A percentile compares a stretch with the other conserved stretches of the same genome.
Evolutionary conservation across 331 rosid species (phyloP).

Genomic region (Cydonia oblonga): DNA sequence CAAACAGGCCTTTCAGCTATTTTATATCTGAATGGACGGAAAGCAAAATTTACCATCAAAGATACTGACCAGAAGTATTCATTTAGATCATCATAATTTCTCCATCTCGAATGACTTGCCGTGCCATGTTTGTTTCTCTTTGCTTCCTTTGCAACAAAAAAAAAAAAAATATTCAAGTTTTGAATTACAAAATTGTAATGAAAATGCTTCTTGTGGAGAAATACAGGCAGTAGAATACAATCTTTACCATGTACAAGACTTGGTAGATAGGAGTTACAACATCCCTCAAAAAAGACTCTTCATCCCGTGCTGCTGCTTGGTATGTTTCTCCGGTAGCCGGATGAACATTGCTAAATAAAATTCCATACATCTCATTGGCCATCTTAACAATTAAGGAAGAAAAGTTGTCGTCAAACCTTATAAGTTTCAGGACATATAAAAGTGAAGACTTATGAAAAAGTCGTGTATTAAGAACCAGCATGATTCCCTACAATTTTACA

Average conservation of each 20-base stretch:
- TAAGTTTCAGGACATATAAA: neutral
- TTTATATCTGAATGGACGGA: neutral
- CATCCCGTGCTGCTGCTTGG: constrained; percentile 36
- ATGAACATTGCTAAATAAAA: constrained; percentile 40
- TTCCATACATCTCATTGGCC: constrained; percentile 48
- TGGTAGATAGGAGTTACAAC: constrained; percentile 61
- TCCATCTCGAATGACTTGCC: constrained; percentile 89
- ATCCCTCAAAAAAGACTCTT: constrained; percentile 56
- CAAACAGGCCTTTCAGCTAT: constrained; percentile 8
- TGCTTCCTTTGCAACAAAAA: constrained; percentile 60
- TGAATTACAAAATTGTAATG: constrained; percentile 16
- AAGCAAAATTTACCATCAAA: neutral
- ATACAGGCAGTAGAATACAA: constrained; percentile 9
- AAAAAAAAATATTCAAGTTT: constrained; percentile 18
- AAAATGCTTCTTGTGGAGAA: constrained; percentile 10
- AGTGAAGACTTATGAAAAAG: neutral
- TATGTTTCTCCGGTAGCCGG: constrained; percentile 42
- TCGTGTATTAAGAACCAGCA: neutral
- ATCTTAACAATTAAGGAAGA: constrained; percentile 37
- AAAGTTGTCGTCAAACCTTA: neutral
- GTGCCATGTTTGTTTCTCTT: constrained; percentile 76
- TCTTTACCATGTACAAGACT: constrained; percentile 54
- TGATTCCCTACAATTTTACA: neutral
- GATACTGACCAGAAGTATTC: constrained; percentile 84
- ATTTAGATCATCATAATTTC: constrained; percentile 94